Evolutionary conservation across 306 rosid genomes (phyloP).

Genomic region (Acacia melanoxylon): DNA sequence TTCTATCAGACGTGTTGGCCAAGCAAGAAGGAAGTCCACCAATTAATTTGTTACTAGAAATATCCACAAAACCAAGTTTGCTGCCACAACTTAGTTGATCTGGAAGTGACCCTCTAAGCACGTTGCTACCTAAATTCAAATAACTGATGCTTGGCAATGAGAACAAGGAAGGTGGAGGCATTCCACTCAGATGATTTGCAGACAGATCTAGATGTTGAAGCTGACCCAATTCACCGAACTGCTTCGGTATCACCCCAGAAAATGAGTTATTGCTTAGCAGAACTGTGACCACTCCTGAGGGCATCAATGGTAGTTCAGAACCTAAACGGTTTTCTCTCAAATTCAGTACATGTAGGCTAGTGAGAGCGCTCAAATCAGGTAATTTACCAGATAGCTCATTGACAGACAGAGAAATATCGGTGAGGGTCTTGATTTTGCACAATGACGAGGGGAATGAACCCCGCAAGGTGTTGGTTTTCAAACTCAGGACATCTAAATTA

Average conservation of each 20-base stretch:
- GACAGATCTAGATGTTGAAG: conserved; percentile 89
- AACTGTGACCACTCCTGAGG: conserved; percentile 52
- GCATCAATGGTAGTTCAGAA: conserved; percentile 68
- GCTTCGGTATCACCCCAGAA: conserved; percentile 66
- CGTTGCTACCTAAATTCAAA: conserved; percentile 65
- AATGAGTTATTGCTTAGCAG: conserved; percentile 66
- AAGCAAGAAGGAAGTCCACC: conserved; percentile 81
- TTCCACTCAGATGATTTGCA: conserved; percentile 58
- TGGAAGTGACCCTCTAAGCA: conserved; percentile 55
- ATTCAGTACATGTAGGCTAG: conserved; percentile 57
- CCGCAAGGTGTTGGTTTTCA: conserved; percentile 57
- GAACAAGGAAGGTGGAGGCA: conserved; percentile 62
- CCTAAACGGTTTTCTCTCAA: conserved; percentile 67
- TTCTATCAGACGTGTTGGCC: conserved; percentile 46
- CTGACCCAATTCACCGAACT: conserved; percentile 53
- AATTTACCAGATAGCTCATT: conserved; percentile 67
- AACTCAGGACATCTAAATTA: conserved; percentile 66
- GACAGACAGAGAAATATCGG: conserved; percentile 60
- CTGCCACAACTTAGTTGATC: conserved; percentile 53
- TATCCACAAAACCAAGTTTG: conserved; percentile 76
- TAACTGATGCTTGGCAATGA: conserved; percentile 61
- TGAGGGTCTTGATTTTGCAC: conserved; percentile 50
- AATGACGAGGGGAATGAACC: conserved; percentile 72
- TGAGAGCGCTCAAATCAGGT: conserved; percentile 59
- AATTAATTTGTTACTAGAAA: conserved; percentile 64